Conservation (phyloP, 2,329 filamentous ascomycete species). For the Fusarium ambrosium region DNA sequence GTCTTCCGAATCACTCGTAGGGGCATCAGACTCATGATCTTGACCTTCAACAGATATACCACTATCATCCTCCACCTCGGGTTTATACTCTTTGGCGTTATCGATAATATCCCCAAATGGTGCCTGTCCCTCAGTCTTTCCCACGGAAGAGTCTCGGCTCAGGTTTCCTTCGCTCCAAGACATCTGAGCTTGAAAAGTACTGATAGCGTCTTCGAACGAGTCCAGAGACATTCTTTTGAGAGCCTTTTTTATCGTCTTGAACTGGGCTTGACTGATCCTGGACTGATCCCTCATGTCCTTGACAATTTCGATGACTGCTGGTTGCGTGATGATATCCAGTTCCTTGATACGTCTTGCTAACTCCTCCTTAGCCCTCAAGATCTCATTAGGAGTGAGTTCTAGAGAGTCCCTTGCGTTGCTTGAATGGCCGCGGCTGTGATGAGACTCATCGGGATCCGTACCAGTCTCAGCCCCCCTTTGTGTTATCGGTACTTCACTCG, state of each 20-base stretch:
- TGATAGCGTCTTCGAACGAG: background rate
- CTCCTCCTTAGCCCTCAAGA: background rate
- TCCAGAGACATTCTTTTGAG: background rate
- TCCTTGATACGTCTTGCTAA: background rate
- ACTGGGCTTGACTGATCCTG: background rate
- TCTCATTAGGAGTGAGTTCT: background rate
- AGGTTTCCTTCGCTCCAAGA: background rate
- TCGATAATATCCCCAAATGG: background rate
- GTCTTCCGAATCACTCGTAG: background rate
- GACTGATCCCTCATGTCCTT: background rate
- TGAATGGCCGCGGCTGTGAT: rapidly evolving
- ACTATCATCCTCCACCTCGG: background rate
- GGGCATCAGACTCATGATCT: background rate
- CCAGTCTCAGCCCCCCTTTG: background rate
- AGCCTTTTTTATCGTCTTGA: background rate
- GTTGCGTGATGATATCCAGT: background rate
- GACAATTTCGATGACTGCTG: background rate
- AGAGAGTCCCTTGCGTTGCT: background rate
- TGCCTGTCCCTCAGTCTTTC: background rate
- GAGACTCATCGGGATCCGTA: no score
- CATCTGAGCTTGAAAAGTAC: background rate
- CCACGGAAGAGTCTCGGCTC: background rate
- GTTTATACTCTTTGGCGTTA: background rate
- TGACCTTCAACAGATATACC: background rate
- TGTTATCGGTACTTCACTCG: rapidly evolving